phyloP scores from a whole-genome alignment of 1,139 yeast genomes.

The Suhomyces choctaworum region DNA sequence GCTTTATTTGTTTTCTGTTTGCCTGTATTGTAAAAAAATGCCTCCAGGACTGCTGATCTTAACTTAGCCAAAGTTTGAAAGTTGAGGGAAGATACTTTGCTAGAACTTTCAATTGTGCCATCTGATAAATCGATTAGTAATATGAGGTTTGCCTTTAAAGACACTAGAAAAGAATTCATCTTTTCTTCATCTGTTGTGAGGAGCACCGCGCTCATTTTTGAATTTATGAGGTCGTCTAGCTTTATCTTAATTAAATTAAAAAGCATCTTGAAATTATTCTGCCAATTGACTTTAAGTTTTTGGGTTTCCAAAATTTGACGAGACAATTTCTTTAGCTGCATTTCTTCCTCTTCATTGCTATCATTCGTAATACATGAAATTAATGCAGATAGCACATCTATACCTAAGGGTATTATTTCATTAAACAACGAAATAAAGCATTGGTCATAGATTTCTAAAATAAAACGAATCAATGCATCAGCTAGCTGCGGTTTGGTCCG shows the following conservation, averaged over 20 bases:
- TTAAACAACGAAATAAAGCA: slow-evolving; percentile 36
- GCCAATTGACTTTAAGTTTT: background rate
- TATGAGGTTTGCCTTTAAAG: slow-evolving; percentile 33
- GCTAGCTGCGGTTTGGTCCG: slow-evolving; percentile 26
- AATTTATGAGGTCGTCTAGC: slow-evolving; percentile 27
- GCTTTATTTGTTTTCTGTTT: background rate
- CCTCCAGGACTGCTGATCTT: slow-evolving; percentile 20
- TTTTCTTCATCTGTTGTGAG: slow-evolving; percentile 38
- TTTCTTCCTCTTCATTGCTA: slow-evolving; percentile 8
- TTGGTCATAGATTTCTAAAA: slow-evolving; percentile 22
- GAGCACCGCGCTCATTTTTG: slow-evolving; percentile 25
- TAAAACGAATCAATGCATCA: slow-evolving; percentile 25
- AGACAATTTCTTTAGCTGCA: slow-evolving; percentile 5
- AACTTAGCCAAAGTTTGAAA: slow-evolving; percentile 17
- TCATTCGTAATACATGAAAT: slow-evolving; percentile 12
- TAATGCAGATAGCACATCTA: slow-evolving; percentile 32
- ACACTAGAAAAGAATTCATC: slow-evolving; percentile 26
- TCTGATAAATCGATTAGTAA: slow-evolving; percentile 22
- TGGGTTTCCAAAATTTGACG: slow-evolving; percentile 1
- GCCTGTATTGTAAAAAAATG: slow-evolving; percentile 15
- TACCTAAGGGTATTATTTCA: slow-evolving; percentile 32
- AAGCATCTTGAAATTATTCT: slow-evolving; percentile 9
- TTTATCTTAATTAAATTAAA: slow-evolving; percentile 19
- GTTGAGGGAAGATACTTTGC: slow-evolving; percentile 14
- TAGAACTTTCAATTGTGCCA: slow-evolving; percentile 8